phyloP scores from a whole-genome alignment of 345 rosid species.

The Sonneratia caseolaris region DNA sequence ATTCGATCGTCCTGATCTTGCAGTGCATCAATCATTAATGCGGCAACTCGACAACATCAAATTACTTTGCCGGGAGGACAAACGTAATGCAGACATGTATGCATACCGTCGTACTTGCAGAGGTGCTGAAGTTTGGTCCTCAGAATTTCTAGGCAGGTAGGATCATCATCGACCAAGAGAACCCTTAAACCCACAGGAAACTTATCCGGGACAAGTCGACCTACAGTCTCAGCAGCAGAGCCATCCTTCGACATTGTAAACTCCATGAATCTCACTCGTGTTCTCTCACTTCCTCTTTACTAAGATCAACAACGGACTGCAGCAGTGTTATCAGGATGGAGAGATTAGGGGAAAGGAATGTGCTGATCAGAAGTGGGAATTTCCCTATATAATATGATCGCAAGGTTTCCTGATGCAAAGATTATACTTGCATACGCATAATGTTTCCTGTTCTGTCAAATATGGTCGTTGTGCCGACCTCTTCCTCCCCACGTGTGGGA shows the following conservation, averaged over 20 bases:
- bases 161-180: conserved; percentile 1
- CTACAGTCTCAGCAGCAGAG: background rate
- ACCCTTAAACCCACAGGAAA: conserved; percentile 5
- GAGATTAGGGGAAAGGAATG: background rate
- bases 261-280: background rate
- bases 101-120: conserved; percentile 3
- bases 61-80: background rate
- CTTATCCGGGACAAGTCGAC: too few relatives aligned
- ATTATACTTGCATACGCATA: too few relatives aligned
- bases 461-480: too few relatives aligned
- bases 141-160: background rate
- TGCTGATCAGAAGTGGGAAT: background rate
- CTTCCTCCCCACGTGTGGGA: too few relatives aligned
- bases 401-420: background rate
- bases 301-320: background rate
- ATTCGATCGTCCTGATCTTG: background rate
- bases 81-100: background rate
- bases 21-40: background rate
- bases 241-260: background rate
- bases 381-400: background rate
- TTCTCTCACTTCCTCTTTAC: background rate
- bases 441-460: too few relatives aligned
- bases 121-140: background rate
- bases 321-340: background rate
- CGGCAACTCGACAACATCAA: background rate